These are phyloP conservation scores for Eucalyptus curtisii DNA, from an alignment of 345 rosid species.

Conservation along the genomic window DNA sequence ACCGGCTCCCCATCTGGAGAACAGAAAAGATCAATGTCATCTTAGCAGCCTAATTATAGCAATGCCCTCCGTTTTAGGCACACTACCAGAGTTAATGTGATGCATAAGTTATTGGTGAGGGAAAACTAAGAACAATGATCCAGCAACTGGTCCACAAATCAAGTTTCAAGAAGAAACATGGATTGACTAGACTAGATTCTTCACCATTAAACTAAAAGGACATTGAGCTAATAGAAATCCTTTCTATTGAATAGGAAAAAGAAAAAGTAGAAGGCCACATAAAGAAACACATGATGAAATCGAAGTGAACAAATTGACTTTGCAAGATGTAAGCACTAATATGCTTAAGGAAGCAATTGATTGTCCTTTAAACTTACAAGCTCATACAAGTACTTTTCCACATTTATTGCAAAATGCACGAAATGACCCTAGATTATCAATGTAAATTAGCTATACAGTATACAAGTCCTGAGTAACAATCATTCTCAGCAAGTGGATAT, in stretches of 20 bases:
- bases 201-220: neutral
- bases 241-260: neutral
- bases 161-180: neutral
- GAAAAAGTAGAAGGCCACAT: neutral
- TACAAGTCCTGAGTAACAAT: neutral
- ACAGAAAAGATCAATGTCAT: neutral
- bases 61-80: neutral
- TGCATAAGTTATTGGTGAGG: neutral
- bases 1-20: slow-evolving; percentile 82
- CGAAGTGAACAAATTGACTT: neutral
- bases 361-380: neutral
- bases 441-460: neutral
- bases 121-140: neutral
- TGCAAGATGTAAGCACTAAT: neutral
- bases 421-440: neutral
- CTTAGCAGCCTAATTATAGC: neutral
- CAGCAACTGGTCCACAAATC: neutral
- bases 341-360: neutral
- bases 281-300: neutral
- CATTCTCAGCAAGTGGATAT: neutral
- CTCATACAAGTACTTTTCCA: neutral
- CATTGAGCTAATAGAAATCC: neutral
- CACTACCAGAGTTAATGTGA: neutral
- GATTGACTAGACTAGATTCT: neutral
- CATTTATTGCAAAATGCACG: neutral